Conservation (phyloP, 345 rosid genomes). For the Heritiera littoralis region DNA sequence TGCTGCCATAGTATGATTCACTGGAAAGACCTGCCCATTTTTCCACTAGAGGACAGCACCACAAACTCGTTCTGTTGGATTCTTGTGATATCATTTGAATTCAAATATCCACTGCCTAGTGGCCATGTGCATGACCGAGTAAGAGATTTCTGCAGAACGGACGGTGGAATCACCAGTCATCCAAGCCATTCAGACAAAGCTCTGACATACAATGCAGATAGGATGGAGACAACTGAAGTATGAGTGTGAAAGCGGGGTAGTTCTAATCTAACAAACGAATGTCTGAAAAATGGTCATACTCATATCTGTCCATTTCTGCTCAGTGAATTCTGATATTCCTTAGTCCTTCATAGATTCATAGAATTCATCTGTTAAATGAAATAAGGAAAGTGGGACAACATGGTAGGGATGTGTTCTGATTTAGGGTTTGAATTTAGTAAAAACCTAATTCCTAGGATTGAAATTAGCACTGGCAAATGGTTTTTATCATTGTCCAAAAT, state of each 20-base stretch:
- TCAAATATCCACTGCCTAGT: background rate
- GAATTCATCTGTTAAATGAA: too few species aligned
- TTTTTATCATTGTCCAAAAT: too few species aligned
- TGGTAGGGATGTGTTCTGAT: too few species aligned
- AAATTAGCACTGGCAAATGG: too few species aligned
- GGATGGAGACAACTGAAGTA: conserved; percentile 3
- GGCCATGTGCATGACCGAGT: conserved; percentile 6
- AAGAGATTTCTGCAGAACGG: conserved; percentile 6
- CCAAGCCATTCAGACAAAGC: background rate
- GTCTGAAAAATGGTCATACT: background rate
- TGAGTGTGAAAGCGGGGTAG: background rate
- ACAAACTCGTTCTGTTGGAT: conserved; percentile 20
- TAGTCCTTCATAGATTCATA: background rate
- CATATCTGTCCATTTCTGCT: background rate
- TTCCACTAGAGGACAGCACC: conserved; percentile 11
- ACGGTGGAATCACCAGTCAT: background rate
- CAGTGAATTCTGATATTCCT: background rate
- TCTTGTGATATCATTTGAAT: background rate
- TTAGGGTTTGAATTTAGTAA: too few species aligned
- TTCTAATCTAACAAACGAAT: background rate
- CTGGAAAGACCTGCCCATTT: background rate
- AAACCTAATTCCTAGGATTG: too few species aligned
- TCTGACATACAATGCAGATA: background rate
- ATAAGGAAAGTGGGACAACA: too few species aligned
- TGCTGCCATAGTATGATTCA: conserved; percentile 13